A percentile compares a stretch with the other conserved stretches of the same genome.
Evolutionary conservation across 495 filamentous ascomycete species (phyloP).

Genomic region (Tirmania nivea): DNA sequence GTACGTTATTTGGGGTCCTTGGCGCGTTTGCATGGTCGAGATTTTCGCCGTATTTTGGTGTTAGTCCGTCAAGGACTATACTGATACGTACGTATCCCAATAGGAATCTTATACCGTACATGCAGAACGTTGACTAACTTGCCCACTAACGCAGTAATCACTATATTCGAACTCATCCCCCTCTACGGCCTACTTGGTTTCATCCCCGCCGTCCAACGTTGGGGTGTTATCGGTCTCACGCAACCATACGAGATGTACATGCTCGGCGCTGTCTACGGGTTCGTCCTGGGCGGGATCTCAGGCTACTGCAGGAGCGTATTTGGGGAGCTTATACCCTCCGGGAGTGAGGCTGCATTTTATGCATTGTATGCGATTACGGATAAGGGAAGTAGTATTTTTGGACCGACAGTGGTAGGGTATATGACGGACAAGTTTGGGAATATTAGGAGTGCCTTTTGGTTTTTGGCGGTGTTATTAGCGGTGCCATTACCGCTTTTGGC

Average conservation of each 20-base stretch:
- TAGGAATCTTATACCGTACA: not conserved
- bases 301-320: constrained; percentile 85
- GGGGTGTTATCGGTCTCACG: constrained; percentile 66
- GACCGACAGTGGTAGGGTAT: constrained; percentile 75
- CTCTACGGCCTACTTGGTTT: constrained; percentile 81
- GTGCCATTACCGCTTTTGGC: constrained; percentile 66
- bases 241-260: constrained; percentile 96
- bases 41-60: constrained; percentile 40
- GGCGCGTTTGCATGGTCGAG: constrained; percentile 81
- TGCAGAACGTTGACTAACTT: not conserved
- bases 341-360: constrained; percentile 88
- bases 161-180: constrained; percentile 73
- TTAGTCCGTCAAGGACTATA: constrained; percentile 66
- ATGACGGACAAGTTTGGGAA: constrained; percentile 79
- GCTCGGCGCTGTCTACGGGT: constrained; percentile 69
- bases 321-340: constrained; percentile 78
- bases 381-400: constrained; percentile 87
- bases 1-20: constrained; percentile 55
- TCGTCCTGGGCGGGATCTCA: constrained; percentile 81
- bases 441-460: constrained; percentile 84
- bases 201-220: constrained; percentile 50
- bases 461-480: constrained; percentile 63
- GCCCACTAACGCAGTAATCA: not conserved
- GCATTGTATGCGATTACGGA: constrained; percentile 94
- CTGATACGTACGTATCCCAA: constrained; percentile 49